Percentiles rank a stretch among this genome's conserved stretches.
These are phyloP conservation scores for Fallopia convolvulus DNA, from an alignment of 148 eudicot genomes.

Conservation along the genomic window DNA sequence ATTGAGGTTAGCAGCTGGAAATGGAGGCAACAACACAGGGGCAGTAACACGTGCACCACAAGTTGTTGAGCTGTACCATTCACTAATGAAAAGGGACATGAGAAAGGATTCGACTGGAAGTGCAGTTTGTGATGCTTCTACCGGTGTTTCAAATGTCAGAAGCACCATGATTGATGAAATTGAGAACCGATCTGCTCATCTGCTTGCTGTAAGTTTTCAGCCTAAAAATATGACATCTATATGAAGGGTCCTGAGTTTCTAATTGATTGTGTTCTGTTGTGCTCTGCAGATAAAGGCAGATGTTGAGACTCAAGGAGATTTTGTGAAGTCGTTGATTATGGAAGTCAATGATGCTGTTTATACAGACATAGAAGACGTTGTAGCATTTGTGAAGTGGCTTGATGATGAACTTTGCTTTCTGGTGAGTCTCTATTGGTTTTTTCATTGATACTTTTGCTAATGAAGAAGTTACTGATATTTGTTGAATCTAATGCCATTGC, in stretches of 20 bases:
- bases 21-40: slow-evolving; percentile 26
- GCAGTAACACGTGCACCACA: slow-evolving; percentile 71
- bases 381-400: slow-evolving; percentile 87
- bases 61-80: slow-evolving; percentile 88
- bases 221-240: neutral
- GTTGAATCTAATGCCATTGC: neutral
- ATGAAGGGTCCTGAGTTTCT: neutral
- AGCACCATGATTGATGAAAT: slow-evolving; percentile 86
- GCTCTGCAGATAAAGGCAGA: slow-evolving; percentile 63
- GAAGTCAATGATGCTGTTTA: slow-evolving; percentile 66
- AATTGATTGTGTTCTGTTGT: slow-evolving; percentile 8
- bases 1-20: slow-evolving; percentile 43
- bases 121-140: slow-evolving; percentile 31
- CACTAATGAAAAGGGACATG: slow-evolving; percentile 80
- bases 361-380: slow-evolving; percentile 63
- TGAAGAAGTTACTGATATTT: neutral
- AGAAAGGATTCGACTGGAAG: slow-evolving; percentile 52
- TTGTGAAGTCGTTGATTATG: slow-evolving; percentile 59
- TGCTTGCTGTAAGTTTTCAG: slow-evolving; percentile 66
- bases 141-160: slow-evolving; percentile 55
- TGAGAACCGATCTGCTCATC: slow-evolving; percentile 71
- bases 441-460: neutral
- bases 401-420: slow-evolving; percentile 88
- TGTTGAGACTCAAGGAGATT: slow-evolving; percentile 88
- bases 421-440: slow-evolving; percentile 32